These are phyloP conservation scores for Plantago major DNA, from an alignment of 257 asterid species.

Conservation along the genomic window DNA sequence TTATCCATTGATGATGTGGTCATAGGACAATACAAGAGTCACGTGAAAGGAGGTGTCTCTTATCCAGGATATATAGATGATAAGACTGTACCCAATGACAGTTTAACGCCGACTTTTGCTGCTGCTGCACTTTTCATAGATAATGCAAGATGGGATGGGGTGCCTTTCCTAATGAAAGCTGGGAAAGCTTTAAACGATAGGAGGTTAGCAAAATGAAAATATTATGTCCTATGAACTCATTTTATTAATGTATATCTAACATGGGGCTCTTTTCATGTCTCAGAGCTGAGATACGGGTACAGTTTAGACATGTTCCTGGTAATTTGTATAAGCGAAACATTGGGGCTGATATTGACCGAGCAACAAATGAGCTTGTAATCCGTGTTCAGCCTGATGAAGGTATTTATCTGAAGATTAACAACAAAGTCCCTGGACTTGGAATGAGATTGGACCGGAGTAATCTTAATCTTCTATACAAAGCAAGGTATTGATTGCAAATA, in stretches of 20 bases:
- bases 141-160: conserved; percentile 97
- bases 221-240: background rate
- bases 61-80: conserved; percentile 86
- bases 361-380: conserved; percentile 93
- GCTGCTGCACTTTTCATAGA: conserved; percentile 96
- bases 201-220: conserved; percentile 39
- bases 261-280: conserved; percentile 6
- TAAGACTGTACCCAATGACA: conserved; percentile 82
- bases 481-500: conserved; percentile 49
- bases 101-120: conserved; percentile 94
- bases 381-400: conserved; percentile 98
- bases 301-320: conserved; percentile 94
- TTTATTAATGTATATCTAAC: background rate
- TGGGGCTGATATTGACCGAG: conserved; percentile 80
- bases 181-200: conserved; percentile 86
- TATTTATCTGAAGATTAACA: conserved; percentile 80
- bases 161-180: conserved; percentile 95
- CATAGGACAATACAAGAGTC: conserved; percentile 87
- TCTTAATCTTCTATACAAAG: conserved; percentile 84
- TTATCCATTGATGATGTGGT: conserved; percentile 63
- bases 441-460: conserved; percentile 87
- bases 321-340: conserved; percentile 64
- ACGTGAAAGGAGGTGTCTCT: conserved; percentile 56
- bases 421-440: conserved; percentile 94
- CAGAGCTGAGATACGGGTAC: conserved; percentile 93